A percentile compares a stretch with the other conserved stretches of the same genome.
Evolutionary conservation across 2,329 filamentous ascomycete genomes (phyloP).

Genomic region (Ceratocystis ficicola): DNA sequence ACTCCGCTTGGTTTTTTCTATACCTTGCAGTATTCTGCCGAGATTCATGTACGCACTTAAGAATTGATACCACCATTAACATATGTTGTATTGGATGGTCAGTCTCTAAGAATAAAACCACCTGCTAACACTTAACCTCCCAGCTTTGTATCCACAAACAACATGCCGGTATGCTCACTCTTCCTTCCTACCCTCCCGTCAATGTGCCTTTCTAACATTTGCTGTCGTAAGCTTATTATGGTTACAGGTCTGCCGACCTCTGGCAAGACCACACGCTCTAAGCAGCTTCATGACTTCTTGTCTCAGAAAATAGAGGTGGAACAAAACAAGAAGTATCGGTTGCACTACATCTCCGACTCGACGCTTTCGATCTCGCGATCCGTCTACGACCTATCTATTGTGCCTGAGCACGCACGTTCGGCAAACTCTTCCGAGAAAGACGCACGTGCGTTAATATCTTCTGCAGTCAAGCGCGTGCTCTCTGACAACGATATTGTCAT

Average conservation of each 20-base stretch:
- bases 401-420: constrained; percentile 50
- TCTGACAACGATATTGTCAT: constrained; percentile 64
- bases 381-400: constrained; percentile 52
- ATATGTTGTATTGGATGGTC: not conserved
- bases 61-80: not conserved
- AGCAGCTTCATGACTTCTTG: constrained; percentile 55
- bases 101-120: not conserved
- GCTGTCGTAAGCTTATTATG: constrained; percentile 45
- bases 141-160: not conserved
- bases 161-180: constrained; percentile 12
- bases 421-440: constrained; percentile 70
- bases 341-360: constrained; percentile 65
- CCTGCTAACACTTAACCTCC: not conserved
- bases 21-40: not conserved
- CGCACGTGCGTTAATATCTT: constrained; percentile 63
- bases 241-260: constrained; percentile 55
- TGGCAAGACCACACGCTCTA: constrained; percentile 54
- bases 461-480: constrained; percentile 64
- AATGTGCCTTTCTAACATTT: constrained; percentile 5
- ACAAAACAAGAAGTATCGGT: constrained; percentile 41
- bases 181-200: not conserved
- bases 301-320: constrained; percentile 39
- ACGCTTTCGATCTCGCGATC: constrained; percentile 54
- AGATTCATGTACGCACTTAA: not conserved
- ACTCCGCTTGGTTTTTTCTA: constrained; percentile 7